Base-by-base conservation (phyloP, 1,284 basidiomycete genomes). In the Rhodotorula sp. region DNA sequence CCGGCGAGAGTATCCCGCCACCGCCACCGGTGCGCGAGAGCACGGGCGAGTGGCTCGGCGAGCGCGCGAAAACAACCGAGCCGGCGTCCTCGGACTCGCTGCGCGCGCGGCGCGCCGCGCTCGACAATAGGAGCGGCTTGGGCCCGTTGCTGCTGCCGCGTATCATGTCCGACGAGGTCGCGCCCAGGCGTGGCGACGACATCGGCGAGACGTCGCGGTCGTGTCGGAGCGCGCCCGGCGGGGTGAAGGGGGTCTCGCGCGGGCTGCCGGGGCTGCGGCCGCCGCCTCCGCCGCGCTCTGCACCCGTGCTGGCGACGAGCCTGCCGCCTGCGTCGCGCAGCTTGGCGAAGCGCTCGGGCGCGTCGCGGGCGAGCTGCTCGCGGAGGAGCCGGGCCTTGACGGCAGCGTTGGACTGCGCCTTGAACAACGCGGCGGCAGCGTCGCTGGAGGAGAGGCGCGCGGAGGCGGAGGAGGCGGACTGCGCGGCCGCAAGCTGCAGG, bases 181-280 rank as follows among this genome's bases (percentile, higher is more conserved):
- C 27, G 29, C 46, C 37, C 36, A 60, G 5, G 8, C 41, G 36
- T 3, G 64, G 57, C 19, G 68, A 62, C 4, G 54, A 53, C 5
- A 63, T 19, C 21, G 56, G 54, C 25, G 55, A 37, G n/a, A 64
- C 32, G 29, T 27, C 32, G 10, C 59, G 51, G 17, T 37, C 32
- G 6, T 60, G 53, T 2, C 46, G 27, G 39, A 22, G 17, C 60
- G 34, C 60, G 6, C 55, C n/a, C 0, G 75, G 75, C 21, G 75
- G 75, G 1, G 73, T 74, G 54, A 76, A 76, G 0, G 75, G 75
- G 29, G 68, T 59, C 29, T 71, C 72, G 51, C 71, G 50, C 12
- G 74, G 74, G 34, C 56, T 61, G 2, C 66, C 70, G 8, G 62
- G 57, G 3, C 46, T 36, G 10, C 53, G 13, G 15, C 59, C 25